phyloP scores from a whole-genome alignment of 164 flowering plant genomes.

The Nymphaea thermarum region DNA sequence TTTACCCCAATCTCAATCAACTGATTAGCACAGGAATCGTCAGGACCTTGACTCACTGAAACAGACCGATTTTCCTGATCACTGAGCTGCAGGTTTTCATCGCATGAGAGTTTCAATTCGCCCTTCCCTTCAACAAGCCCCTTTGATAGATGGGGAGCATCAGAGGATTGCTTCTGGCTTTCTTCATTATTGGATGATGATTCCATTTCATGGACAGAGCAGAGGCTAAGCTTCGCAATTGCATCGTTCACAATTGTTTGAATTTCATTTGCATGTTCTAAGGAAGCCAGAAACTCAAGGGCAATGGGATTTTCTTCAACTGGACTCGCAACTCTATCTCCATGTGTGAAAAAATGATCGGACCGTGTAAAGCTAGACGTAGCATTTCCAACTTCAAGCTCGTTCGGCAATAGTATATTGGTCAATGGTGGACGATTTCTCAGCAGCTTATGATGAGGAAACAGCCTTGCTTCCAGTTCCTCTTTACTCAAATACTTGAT shows the following conservation, averaged over 20 bases:
- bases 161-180: conserved; percentile 4
- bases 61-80: conserved; percentile 45
- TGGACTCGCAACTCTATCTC: conserved; percentile 23
- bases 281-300: conserved; percentile 55
- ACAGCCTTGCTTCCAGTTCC: conserved; percentile 74
- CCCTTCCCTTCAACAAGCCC: conserved; percentile 8
- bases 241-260: neutral
- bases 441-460: conserved; percentile 82
- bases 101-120: conserved; percentile 27
- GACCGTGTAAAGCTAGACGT: conserved; percentile 5
- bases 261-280: conserved; percentile 4
- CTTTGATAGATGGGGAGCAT: conserved; percentile 15
- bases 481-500: conserved; percentile 31
- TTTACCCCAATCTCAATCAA: conserved; percentile 62
- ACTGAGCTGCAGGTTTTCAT: conserved; percentile 64
- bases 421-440: conserved; percentile 28
- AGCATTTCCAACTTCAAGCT: conserved; percentile 8
- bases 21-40: conserved; percentile 32
- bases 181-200: conserved; percentile 6
- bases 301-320: conserved; percentile 54
- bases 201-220: conserved; percentile 37
- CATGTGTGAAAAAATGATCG: conserved; percentile 10
- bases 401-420: conserved; percentile 15
- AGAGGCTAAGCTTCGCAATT: neutral
- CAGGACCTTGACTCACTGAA: conserved; percentile 38